phyloP scores from a whole-genome alignment of 1,139 yeast genomes.

The Insectozyma bohioensis region DNA sequence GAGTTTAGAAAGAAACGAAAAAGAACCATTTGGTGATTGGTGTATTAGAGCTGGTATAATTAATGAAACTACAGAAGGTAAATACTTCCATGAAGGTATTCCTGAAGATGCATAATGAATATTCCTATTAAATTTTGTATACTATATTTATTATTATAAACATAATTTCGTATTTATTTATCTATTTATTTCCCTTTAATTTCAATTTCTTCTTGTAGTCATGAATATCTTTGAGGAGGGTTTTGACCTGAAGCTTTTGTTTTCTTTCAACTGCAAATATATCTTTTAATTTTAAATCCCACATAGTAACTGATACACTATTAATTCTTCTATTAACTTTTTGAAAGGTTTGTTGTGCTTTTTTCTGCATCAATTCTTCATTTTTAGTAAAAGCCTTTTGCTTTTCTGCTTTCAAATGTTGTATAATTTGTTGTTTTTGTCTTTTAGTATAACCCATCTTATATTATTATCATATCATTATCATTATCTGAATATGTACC shows the following conservation, averaged over 20 bases:
- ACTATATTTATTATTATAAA: conserved; percentile 5
- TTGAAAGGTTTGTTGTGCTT: conserved; percentile 20
- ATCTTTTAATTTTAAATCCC: conserved; percentile 38
- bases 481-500: too few species aligned
- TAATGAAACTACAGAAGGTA: conserved; percentile 87
- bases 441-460: conserved; percentile 28
- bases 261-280: conserved; percentile 46
- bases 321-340: conserved; percentile 37
- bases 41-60: conserved; percentile 82
- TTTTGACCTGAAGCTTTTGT: conserved; percentile 30
- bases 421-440: conserved; percentile 39
- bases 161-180: too few species aligned
- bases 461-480: too few species aligned
- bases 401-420: conserved; percentile 23
- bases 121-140: conserved; percentile 2
- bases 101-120: conserved; percentile 64
- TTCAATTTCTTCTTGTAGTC: conserved; percentile 13
- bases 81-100: conserved; percentile 90
- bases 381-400: conserved; percentile 18
- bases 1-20: conserved; percentile 87
- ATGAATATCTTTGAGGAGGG: conserved; percentile 30
- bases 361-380: conserved; percentile 19
- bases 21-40: conserved; percentile 96
- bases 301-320: conserved; percentile 41
- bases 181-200: background rate